Base-by-base conservation (phyloP, 2,329 filamentous ascomycete species). In the Akanthomyces uredinophilus region DNA sequence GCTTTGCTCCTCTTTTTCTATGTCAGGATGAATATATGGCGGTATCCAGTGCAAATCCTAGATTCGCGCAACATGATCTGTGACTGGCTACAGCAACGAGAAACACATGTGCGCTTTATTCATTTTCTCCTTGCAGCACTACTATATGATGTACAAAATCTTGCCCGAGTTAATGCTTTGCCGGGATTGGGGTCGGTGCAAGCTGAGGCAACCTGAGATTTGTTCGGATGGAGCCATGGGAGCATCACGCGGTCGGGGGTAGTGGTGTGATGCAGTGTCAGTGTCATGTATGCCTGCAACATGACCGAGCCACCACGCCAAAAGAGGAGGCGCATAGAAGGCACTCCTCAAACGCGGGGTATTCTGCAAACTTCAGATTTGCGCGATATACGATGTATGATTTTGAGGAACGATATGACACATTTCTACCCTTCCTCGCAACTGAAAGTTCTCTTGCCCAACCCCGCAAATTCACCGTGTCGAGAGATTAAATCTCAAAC, bases 321-420 rank as follows among this genome's bases (percentile, higher is more conserved):
- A 60, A 54, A 54, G 58, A 60, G 49, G 58, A 50, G 58, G 49
- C 24, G 57, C 29, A 24, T 41, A 50, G n/a, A 35, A 32, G n/a
- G 39, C 51, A 39, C 39, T 60, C 49, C 2, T 46, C 58, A 60
- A 54, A 60, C 49, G 58, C 49, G 49, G 58, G 58, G 58, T 60
- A 60, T 4, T 13, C 8, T 22, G n/a, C 13, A 14, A 35, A 37
- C n/a, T 29, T 44, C 37, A n/a, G n/a, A 44, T 37, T n/a, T 52
- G 47, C 47, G 57, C 35, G 57, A 60, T 44, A 44, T 43, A 35
- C 18, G 35, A 6, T 22, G 18, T 20, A 2, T 14, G 24, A 24
- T 4, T 44, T 44, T 16, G 7, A 5, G 14, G 13, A 24, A 16
- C 32, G 16, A 11, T 5, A 32, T 27, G 13, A 5, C 14, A 44